Percentiles rank a stretch among this genome's conserved stretches.
phyloP scores from a whole-genome alignment of 2,329 filamentous ascomycete species.

The Helminthosporium solani region DNA sequence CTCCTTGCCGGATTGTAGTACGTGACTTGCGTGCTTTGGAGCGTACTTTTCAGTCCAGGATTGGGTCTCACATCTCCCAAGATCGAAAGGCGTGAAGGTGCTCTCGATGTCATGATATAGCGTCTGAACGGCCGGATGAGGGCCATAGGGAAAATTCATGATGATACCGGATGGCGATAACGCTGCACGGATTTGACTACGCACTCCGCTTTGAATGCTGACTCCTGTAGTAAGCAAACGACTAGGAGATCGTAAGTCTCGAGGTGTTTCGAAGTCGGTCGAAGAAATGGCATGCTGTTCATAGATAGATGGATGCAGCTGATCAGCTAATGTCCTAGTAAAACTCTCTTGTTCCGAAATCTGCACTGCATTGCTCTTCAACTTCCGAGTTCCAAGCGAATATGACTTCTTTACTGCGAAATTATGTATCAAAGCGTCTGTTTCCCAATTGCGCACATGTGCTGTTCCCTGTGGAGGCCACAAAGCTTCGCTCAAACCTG shows the following conservation, averaged over 20 bases:
- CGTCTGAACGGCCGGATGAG: conserved; percentile 60
- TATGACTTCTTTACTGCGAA: neutral
- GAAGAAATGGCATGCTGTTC: neutral
- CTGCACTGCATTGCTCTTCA: conserved; percentile 42
- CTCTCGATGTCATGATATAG: conserved; percentile 62
- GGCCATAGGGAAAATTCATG: neutral
- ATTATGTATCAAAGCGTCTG: neutral
- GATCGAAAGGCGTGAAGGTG: conserved; percentile 76
- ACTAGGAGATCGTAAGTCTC: conserved; percentile 35
- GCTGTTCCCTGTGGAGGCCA: conserved; percentile 69
- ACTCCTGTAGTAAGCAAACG: conserved; percentile 39
- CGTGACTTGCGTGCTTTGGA: conserved; percentile 65
- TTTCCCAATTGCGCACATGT: conserved; percentile 34
- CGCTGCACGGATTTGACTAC: conserved; percentile 21
- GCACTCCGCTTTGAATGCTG: conserved; percentile 45
- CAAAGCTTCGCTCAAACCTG: conserved; percentile 65
- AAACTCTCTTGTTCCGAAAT: conserved; percentile 29
- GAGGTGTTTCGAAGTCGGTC: conserved; percentile 17
- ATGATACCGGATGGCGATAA: conserved; percentile 14
- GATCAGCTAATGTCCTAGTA: conserved; percentile 20
- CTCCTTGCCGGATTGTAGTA: conserved; percentile 75
- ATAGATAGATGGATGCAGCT: conserved; percentile 15
- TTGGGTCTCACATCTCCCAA: conserved; percentile 68
- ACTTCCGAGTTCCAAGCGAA: conserved; percentile 28
- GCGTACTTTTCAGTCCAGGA: conserved; percentile 86